phyloP scores from a whole-genome alignment of 2,329 filamentous ascomycete genomes.

The Lachnellula cervina region DNA sequence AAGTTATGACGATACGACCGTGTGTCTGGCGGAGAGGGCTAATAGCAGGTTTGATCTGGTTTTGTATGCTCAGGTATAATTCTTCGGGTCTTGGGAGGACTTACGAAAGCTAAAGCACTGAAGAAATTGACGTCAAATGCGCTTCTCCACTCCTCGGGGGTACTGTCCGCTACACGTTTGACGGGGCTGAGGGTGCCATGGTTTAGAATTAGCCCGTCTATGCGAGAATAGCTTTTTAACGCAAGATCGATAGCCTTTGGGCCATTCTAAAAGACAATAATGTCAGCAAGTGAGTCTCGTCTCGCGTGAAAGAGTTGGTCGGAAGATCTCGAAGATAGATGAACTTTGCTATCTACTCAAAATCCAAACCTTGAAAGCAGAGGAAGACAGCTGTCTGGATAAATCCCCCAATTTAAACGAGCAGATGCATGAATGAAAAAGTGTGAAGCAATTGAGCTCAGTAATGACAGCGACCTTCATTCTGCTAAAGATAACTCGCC shows the following conservation, averaged over 20 bases:
- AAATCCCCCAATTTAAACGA: no score
- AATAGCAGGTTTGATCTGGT: conserved; percentile 65
- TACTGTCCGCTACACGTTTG: conserved; percentile 60
- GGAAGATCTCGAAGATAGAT: no score
- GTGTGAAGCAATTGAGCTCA: no score
- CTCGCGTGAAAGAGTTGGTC: background rate
- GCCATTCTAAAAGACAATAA: conserved; percentile 37
- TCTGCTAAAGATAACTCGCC: no score
- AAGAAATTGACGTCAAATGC: conserved; percentile 85
- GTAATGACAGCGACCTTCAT: no score
- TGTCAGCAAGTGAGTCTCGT: background rate
- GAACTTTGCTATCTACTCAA: no score
- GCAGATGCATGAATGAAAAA: no score
- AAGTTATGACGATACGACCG: conserved; percentile 72
- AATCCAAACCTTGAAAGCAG: no score
- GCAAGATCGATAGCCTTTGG: conserved; percentile 61
- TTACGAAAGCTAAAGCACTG: conserved; percentile 71
- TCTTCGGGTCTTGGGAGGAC: conserved; percentile 24
- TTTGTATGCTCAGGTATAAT: background rate
- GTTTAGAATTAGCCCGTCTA: conserved; percentile 85
- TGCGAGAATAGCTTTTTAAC: conserved; percentile 58
- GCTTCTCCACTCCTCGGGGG: conserved; percentile 68
- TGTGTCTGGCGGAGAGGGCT: conserved; percentile 61
- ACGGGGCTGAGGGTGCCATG: conserved; percentile 80
- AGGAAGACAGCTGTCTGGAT: no score